Evolutionary conservation across 2,329 filamentous ascomycete species (phyloP).

Genomic region (Penicillium glabrum): DNA sequence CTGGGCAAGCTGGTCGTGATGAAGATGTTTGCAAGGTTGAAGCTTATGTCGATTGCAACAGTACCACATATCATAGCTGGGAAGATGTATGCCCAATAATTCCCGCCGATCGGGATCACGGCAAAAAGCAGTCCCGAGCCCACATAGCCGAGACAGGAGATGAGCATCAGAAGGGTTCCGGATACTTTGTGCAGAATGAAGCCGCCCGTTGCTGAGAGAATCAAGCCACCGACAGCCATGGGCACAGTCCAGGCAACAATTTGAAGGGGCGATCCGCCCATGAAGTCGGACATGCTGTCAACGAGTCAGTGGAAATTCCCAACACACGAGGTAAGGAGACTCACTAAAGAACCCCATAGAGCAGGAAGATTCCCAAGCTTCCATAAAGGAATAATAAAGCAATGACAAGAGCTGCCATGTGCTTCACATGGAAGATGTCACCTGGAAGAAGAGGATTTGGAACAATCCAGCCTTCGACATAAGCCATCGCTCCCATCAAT

Average conservation of each 20-base stretch:
- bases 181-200: constrained; percentile 67
- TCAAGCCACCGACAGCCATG: constrained; percentile 65
- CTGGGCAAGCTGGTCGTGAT: constrained; percentile 70
- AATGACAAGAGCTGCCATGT: constrained; percentile 64
- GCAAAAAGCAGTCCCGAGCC: constrained; percentile 63
- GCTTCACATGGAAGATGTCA: constrained; percentile 68
- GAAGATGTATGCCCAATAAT: constrained; percentile 74
- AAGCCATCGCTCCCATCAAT: constrained; percentile 61
- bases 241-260: constrained; percentile 70
- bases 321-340: constrained; percentile 21
- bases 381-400: constrained; percentile 68
- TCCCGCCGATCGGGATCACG: constrained; percentile 56
- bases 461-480: constrained; percentile 71
- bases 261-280: constrained; percentile 60
- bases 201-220: constrained; percentile 63
- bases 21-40: constrained; percentile 74
- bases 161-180: constrained; percentile 61
- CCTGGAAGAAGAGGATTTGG: constrained; percentile 67
- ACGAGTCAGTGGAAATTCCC: neutral
- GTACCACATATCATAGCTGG: constrained; percentile 63
- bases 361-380: constrained; percentile 65
- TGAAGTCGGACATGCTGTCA: constrained; percentile 59
- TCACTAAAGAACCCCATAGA: constrained; percentile 70
- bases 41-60: constrained; percentile 72
- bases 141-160: constrained; percentile 62